Evolutionary conservation across 2,329 filamentous ascomycete genomes (phyloP).

Genomic region (Leptographium lundbergii): DNA sequence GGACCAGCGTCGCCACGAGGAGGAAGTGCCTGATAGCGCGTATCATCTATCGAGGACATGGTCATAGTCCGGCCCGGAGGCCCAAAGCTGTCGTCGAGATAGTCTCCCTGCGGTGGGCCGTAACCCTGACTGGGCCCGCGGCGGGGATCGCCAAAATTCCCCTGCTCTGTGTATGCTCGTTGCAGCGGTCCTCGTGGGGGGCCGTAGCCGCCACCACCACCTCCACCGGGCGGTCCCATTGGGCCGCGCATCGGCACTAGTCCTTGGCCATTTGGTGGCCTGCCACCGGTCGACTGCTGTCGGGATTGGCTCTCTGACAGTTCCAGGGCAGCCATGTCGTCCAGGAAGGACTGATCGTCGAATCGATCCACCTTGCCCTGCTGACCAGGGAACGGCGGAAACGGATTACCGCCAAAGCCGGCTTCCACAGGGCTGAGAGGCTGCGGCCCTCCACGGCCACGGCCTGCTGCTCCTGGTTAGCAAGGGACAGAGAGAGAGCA

Average conservation of each 20-base stretch:
- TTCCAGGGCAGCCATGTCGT: conserved; percentile 28
- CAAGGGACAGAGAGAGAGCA: neutral
- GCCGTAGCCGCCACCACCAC: conserved; percentile 12
- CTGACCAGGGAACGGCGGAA: conserved; percentile 29
- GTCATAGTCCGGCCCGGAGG: conserved; percentile 48
- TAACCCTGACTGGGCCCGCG: conserved; percentile 19
- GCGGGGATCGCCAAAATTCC: neutral
- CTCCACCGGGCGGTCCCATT: conserved; percentile 11
- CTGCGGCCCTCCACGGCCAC: conserved; percentile 17
- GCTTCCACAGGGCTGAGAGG: conserved; percentile 15
- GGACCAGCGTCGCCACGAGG: conserved; percentile 30
- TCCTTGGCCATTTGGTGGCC: conserved; percentile 4
- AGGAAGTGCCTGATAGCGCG: conserved; percentile 22
- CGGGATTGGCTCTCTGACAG: conserved; percentile 18
- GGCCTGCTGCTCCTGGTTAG: neutral
- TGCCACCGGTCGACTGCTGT: conserved; percentile 5
- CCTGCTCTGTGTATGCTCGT: conserved; percentile 1
- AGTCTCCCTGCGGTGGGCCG: conserved; percentile 17
- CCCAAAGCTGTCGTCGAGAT: conserved; percentile 30
- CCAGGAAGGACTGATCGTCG: conserved; percentile 27
- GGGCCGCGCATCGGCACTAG: conserved; percentile 18
- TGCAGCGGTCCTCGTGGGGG: conserved; percentile 11
- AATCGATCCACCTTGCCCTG: conserved; percentile 25
- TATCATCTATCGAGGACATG: conserved; percentile 38
- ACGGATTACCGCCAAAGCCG: conserved; percentile 27